Evolutionary conservation across 2,329 filamentous ascomycete genomes (phyloP).

Genomic region (Monilinia aucupariae): DNA sequence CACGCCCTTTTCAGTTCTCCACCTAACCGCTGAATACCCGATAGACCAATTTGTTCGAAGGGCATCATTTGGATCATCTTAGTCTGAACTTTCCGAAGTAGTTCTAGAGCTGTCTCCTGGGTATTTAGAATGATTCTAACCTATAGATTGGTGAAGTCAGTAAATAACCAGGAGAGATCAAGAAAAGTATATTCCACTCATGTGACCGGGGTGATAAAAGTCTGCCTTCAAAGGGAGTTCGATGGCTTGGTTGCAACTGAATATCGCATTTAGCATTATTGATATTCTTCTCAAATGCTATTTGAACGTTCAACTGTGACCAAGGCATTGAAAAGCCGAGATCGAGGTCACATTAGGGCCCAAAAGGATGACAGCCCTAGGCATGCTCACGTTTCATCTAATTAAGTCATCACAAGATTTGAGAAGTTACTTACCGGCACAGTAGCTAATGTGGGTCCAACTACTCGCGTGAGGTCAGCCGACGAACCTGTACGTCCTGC

Average conservation of each 20-base stretch:
- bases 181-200: neutral
- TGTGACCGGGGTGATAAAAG: neutral
- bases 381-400: neutral
- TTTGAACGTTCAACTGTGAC: neutral
- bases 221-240: neutral
- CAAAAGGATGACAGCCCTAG: neutral
- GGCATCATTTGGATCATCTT: slow-evolving; percentile 36
- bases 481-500: slow-evolving; percentile 40
- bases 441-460: slow-evolving; percentile 41
- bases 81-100: slow-evolving; percentile 4
- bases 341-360: neutral
- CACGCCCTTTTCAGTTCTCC: slow-evolving; percentile 19
- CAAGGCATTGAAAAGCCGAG: neutral
- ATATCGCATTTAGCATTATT: neutral
- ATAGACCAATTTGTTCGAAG: slow-evolving; percentile 42
- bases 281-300: neutral
- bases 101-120: neutral
- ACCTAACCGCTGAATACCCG: slow-evolving; percentile 23
- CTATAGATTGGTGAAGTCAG: neutral
- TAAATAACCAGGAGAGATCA: neutral
- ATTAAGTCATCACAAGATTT: slow-evolving; percentile 14
- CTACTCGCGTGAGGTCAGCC: slow-evolving; percentile 39
- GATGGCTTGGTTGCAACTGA: neutral
- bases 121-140: neutral
- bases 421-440: slow-evolving; percentile 39